Conservation (phyloP, 2,329 filamentous ascomycete species). For the Bipolaris sorokiniana region DNA sequence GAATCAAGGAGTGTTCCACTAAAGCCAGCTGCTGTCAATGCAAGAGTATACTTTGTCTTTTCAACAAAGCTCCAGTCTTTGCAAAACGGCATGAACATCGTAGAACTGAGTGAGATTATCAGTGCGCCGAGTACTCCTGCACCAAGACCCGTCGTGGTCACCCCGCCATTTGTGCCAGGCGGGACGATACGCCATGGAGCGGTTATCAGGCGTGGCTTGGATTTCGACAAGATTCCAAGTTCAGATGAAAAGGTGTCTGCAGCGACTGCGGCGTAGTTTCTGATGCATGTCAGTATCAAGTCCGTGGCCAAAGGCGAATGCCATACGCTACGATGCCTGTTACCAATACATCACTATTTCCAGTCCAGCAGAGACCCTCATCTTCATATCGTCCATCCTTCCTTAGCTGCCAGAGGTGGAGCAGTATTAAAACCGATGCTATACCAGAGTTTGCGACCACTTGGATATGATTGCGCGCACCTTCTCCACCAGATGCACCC, state of each 20-base stretch:
- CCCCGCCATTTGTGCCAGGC: conserved; percentile 90
- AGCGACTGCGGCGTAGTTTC: conserved; percentile 88
- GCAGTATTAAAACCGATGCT: conserved; percentile 68
- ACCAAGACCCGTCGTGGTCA: conserved; percentile 74
- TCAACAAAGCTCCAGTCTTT: conserved; percentile 39
- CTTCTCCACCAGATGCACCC: conserved; percentile 78
- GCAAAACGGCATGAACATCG: conserved; percentile 74
- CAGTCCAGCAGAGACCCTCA: conserved; percentile 49
- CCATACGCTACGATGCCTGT: conserved; percentile 57
- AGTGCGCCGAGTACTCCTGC: conserved; percentile 78
- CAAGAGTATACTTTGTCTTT: conserved; percentile 52
- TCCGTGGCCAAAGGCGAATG: not conserved
- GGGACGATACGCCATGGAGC: conserved; percentile 81
- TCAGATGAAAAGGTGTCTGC: conserved; percentile 96
- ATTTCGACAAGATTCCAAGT: conserved; percentile 83
- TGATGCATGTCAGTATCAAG: conserved; percentile 52
- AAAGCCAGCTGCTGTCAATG: conserved; percentile 73
- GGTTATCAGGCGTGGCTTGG: conserved; percentile 82
- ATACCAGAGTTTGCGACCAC: conserved; percentile 87
- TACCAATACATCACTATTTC: conserved; percentile 50
- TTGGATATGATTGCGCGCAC: conserved; percentile 82
- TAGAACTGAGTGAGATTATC: conserved; percentile 69
- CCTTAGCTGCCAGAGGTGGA: conserved; percentile 57
- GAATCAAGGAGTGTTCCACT: conserved; percentile 87
- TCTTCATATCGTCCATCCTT: conserved; percentile 41